Conservation (phyloP, 148 eudicot genomes). For the Arbutus unedo region DNA sequence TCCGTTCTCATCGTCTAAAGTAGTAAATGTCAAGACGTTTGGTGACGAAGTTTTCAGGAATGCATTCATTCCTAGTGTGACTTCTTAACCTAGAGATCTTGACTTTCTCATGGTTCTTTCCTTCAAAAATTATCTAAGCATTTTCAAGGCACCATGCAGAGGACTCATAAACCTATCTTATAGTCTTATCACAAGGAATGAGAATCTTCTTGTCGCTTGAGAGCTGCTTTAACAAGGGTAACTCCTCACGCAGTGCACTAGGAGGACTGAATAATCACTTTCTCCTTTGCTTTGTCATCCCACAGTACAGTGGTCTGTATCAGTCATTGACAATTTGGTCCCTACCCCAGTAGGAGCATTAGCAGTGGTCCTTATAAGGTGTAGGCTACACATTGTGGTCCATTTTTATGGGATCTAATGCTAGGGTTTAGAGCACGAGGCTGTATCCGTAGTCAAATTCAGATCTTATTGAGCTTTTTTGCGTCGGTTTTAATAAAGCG, state of each 20-base stretch:
- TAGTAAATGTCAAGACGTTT: neutral
- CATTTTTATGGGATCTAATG: neutral
- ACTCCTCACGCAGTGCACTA: too few species aligned
- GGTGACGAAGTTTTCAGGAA: neutral
- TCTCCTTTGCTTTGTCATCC: neutral
- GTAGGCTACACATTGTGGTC: neutral
- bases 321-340: neutral
- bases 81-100: constrained; percentile 1
- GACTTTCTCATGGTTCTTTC: neutral
- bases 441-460: neutral
- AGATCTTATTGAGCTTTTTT: neutral
- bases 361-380: neutral
- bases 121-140: too few species aligned
- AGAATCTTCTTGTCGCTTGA: too few species aligned
- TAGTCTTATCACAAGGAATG: too few species aligned
- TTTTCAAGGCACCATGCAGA: too few species aligned
- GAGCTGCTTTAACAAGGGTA: too few species aligned
- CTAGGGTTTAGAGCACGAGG: neutral
- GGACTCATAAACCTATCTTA: too few species aligned
- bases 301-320: neutral
- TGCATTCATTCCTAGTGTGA: neutral
- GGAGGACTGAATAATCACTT: neutral
- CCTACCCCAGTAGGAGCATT: neutral
- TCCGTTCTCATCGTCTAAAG: neutral
- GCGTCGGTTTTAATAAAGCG: too few species aligned